Evolutionary conservation across 345 rosid genomes (phyloP), one percentile per base, ranked within the genome.

Genomic region (Cardamine chenopodiifolia): DNA sequence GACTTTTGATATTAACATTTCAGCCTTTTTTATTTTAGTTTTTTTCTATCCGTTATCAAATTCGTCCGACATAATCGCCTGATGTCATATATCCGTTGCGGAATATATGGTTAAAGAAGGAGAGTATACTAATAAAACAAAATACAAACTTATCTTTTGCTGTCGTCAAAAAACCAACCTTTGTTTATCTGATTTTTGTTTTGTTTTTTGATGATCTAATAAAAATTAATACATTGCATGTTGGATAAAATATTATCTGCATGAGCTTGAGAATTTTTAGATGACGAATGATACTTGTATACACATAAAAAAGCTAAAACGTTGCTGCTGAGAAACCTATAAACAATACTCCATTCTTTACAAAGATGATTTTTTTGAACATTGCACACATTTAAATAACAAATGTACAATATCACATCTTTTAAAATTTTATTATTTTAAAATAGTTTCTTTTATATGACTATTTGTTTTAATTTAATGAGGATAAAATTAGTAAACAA

Each of bases 41-140:
- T 29, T 0, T n/a, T 4, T 11, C 19, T 58, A 25, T 57, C 0
- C 42, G 20, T 31, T 42, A 25, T 17, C 18, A 60, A 37, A n/a
- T 37, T 54, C 29, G 29, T 55, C 55, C 26, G 26, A 26, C 52
- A 48, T 34, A 57, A 66, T 35, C 60, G 53, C 8, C 22, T 67
- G 64, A 76, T 76, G 64, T 68, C 68, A 75, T 68, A 60, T 60
- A 61, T 60, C 62, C 6, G 15, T 40, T 34, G 40, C 66, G 29
- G 52, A 32, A 66, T 57, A 31, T 34, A 23, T 56, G 32, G 65
- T 47, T 62, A 56, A 17, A 10, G 22, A 25, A 26, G 42, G 22
- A 39, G n/a, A 54, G 63, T 42, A 8, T 49, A 29, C 31, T 40
- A 25, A 45, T 45, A 62, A 45, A 19, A 29, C 19, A 39, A 37